Percentiles rank a stretch among this genome's conserved stretches.
These are phyloP conservation scores for Cryomyces minteri DNA, from an alignment of 495 filamentous ascomycete genomes.

Conservation along the genomic window DNA sequence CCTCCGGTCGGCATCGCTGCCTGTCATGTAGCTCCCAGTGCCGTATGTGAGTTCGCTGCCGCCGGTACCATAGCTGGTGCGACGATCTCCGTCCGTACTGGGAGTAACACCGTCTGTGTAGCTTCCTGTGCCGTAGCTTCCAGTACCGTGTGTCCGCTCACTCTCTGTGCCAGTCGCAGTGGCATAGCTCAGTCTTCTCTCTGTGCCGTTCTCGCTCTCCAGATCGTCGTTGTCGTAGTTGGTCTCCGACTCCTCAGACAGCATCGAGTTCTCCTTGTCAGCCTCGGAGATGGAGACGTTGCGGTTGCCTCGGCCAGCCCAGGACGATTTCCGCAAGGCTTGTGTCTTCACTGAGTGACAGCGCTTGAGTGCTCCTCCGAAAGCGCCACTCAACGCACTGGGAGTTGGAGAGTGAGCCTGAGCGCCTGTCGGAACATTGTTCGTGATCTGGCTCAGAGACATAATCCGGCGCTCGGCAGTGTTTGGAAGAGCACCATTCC, in stretches of 20 bases:
- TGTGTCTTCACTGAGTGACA: constrained; percentile 56
- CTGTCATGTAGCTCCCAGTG: constrained; percentile 30
- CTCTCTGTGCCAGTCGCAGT: background rate
- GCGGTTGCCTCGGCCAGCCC: background rate
- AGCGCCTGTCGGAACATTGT: constrained; percentile 47
- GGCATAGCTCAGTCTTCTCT: constrained; percentile 3
- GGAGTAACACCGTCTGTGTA: constrained; percentile 16
- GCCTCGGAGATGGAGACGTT: background rate
- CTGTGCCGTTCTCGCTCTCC: background rate
- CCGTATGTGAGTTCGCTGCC: constrained; percentile 29
- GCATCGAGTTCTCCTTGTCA: background rate
- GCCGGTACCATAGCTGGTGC: constrained; percentile 31
- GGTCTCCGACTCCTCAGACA: background rate
- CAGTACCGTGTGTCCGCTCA: constrained; percentile 2
- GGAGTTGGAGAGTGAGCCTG: constrained; percentile 32
- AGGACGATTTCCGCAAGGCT: background rate
- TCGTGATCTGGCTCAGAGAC: constrained; percentile 71
- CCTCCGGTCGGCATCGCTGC: constrained; percentile 26
- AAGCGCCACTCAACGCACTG: constrained; percentile 28
- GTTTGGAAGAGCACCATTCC: constrained; percentile 17
- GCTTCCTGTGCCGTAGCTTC: constrained; percentile 13
- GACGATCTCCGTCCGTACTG: constrained; percentile 24
- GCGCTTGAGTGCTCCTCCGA: constrained; percentile 30
- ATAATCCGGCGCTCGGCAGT: constrained; percentile 56
- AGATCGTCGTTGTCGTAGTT: too few relatives aligned